Percentiles rank a stretch among this genome's conserved stretches.
Conservation (phyloP, 192 early-diverging fungal genomes). For the Entomortierella chlamydospora region DNA sequence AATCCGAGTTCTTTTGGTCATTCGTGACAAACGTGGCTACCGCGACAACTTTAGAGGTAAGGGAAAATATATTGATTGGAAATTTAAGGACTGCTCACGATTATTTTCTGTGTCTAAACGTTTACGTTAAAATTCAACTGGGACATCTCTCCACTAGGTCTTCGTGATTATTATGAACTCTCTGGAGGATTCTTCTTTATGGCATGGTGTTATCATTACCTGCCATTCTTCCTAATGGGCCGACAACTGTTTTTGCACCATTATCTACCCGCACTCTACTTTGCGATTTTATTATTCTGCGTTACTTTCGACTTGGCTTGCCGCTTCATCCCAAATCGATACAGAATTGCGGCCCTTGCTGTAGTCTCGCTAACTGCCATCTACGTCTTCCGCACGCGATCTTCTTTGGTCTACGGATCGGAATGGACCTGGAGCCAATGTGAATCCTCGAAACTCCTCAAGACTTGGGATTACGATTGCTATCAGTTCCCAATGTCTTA, state of each 20-base stretch:
- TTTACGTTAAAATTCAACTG: slow-evolving; percentile 25
- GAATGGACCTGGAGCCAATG: slow-evolving; percentile 82
- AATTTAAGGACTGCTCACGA: no score
- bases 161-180: slow-evolving; percentile 63
- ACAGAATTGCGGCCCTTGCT: slow-evolving; percentile 59
- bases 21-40: slow-evolving; percentile 71
- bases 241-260: slow-evolving; percentile 95
- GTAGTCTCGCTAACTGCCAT: slow-evolving; percentile 68
- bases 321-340: slow-evolving; percentile 64
- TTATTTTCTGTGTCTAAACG: slow-evolving; percentile 25
- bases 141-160: slow-evolving; percentile 21
- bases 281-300: slow-evolving; percentile 81
- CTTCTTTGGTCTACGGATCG: slow-evolving; percentile 86
- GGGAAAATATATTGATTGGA: slow-evolving; percentile 1
- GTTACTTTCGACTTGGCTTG: slow-evolving; percentile 82
- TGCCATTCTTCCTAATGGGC: slow-evolving; percentile 91
- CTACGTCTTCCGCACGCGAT: slow-evolving; percentile 74
- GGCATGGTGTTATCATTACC: slow-evolving; percentile 89
- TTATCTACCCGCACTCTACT: slow-evolving; percentile 93
- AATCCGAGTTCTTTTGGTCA: slow-evolving; percentile 63
- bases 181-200: slow-evolving; percentile 74
- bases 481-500: slow-evolving; percentile 35
- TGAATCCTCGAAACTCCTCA: slow-evolving; percentile 81
- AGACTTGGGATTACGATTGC: slow-evolving; percentile 90
- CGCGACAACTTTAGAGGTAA: slow-evolving; percentile 57